These are phyloP conservation scores for Cadophora sp. DNA, from an alignment of 2,329 filamentous ascomycete species.

Conservation along the genomic window DNA sequence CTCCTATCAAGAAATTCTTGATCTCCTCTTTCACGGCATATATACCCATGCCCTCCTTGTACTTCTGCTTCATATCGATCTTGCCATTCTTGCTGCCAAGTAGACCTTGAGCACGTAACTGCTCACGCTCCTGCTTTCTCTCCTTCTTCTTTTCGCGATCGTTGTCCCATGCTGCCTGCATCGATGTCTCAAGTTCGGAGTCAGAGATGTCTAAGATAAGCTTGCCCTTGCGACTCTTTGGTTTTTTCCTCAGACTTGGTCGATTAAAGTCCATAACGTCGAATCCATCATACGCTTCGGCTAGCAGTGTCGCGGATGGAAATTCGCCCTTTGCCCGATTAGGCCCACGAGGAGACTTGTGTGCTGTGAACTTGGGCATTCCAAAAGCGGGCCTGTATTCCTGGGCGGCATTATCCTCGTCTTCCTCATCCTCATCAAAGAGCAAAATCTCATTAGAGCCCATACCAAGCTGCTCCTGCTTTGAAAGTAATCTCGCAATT, in stretches of 20 bases:
- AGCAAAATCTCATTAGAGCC: conserved; percentile 64
- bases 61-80: conserved; percentile 69
- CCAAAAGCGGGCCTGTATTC: conserved; percentile 17
- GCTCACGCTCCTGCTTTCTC: conserved; percentile 73
- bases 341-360: conserved; percentile 35
- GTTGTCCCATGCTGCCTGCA: conserved; percentile 67
- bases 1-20: conserved; percentile 69
- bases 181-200: conserved; percentile 66
- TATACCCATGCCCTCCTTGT: conserved; percentile 73
- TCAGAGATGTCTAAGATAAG: conserved; percentile 64
- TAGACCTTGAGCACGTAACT: conserved; percentile 69
- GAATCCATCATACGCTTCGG: conserved; percentile 66
- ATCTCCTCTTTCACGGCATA: conserved; percentile 77
- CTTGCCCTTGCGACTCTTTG: conserved; percentile 65
- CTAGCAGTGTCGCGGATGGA: conserved; percentile 60
- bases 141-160: conserved; percentile 75
- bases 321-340: conserved; percentile 49
- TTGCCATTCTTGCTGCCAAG: conserved; percentile 63
- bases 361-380: conserved; percentile 25
- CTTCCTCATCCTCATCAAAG: conserved; percentile 53
- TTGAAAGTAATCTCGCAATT: conserved; percentile 64
- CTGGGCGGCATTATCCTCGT: conserved; percentile 42
- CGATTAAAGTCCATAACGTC: conserved; percentile 86
- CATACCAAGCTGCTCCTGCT: conserved; percentile 69
- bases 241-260: conserved; percentile 68